Evolutionary conservation across 1,139 yeast genomes (phyloP), one percentile per base, ranked within the genome.

Genomic region (Petasospora fabianii): DNA sequence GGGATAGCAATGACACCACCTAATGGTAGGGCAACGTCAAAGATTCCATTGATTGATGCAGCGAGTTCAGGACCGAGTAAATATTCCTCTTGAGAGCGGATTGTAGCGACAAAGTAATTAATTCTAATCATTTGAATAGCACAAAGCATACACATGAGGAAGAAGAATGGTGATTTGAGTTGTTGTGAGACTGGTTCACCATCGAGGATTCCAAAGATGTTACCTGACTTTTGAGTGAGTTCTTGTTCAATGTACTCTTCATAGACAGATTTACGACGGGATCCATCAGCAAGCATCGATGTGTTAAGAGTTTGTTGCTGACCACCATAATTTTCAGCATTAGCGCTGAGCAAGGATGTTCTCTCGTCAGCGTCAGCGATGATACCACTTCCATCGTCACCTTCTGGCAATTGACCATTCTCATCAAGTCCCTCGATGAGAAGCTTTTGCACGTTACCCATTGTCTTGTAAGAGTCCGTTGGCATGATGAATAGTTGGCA

Each of bases 1-100:
- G 97, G 97, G 42, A 88, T 85, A 0, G 96, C 81, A 31, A 81
- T 49, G 13, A 88, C 64, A 14, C 97, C 97, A 21, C 97, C 97
- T 10, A 86, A 58, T 1, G 97, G 97, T 46, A 90, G 69, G 0
- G 94, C 92, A 42, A 84, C 57, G 58, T 88, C 96, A 54, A 88
- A 88, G 47, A 84, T 80, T 41, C 77, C 76, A 58, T 86, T 86
- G 41, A 88, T 69, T 6, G 58, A 52, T 22, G 71, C 63, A 0
- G 95, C 92, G 13, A 66, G 47, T 7, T 66, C 70, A 45, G 73
- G 66, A 13, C 73, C 76, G 41, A 86, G 71, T 44, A 87, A 69
- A 55, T 68, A 88, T 26, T 71, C 70, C 65, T 85, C 90, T 64
- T 87, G 96, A 0, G 94, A 67, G 52, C 78, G 76, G 31, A 90